These are phyloP conservation scores for Geotrichum australiense DNA, from an alignment of 1,139 yeast genomes.

Conservation along the genomic window DNA sequence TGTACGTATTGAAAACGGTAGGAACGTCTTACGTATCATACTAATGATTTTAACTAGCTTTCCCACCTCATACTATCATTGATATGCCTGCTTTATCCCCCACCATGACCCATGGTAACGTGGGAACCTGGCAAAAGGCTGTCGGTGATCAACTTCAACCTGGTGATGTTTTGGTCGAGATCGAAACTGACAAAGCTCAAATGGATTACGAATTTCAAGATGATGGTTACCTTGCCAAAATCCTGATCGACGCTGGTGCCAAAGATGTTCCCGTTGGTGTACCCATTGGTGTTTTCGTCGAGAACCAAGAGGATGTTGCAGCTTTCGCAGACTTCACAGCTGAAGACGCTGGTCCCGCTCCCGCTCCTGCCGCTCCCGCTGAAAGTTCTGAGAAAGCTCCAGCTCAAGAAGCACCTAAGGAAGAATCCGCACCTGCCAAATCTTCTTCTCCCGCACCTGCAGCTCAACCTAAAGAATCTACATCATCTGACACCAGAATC, in stretches of 20 bases:
- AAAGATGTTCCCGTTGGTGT: constrained; percentile 88
- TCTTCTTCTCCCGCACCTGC: constrained; percentile 34
- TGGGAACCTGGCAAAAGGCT: constrained; percentile 80
- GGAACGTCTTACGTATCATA: constrained; percentile 1
- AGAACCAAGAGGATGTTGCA: constrained; percentile 72
- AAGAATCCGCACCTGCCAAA: constrained; percentile 20
- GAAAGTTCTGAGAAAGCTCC: constrained; percentile 23
- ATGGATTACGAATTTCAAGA: constrained; percentile 99
- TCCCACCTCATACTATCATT: constrained; percentile 58
- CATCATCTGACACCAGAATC: constrained; percentile 55
- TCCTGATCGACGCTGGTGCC: constrained; percentile 77
- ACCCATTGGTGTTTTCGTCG: constrained; percentile 96
- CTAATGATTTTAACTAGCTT: constrained; percentile 24
- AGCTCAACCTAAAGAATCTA: constrained; percentile 26
- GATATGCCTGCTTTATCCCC: constrained; percentile 95
- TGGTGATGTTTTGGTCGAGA: constrained; percentile 93
- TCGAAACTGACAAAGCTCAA: constrained; percentile 97
- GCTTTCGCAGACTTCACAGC: constrained; percentile 83
- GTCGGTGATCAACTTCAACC: constrained; percentile 75
- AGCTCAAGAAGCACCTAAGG: constrained; percentile 23
- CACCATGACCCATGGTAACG: constrained; percentile 93
- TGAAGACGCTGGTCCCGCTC: constrained; percentile 68
- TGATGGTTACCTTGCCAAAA: constrained; percentile 92
- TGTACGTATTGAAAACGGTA: constrained; percentile 21
- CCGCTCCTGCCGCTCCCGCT: constrained; percentile 36